Percentiles rank a stretch among this genome's conserved stretches.
phyloP scores from a whole-genome alignment of 306 rosid genomes.

The Vachellia pachyceras region DNA sequence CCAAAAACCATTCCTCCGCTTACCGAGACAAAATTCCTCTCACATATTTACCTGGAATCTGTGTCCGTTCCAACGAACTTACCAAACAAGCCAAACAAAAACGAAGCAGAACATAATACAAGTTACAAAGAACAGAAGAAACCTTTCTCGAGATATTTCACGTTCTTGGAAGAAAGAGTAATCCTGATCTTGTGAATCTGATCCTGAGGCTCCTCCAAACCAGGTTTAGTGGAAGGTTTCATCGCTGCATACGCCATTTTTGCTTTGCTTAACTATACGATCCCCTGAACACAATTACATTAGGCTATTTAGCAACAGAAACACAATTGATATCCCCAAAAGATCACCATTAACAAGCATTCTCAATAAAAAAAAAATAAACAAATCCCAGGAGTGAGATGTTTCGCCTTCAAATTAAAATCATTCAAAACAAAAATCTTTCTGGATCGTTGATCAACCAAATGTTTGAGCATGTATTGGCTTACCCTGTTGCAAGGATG shows the following conservation, averaged over 20 bases:
- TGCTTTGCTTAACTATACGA: background rate
- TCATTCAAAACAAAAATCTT: background rate
- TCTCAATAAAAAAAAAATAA: background rate
- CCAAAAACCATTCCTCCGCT: too few species aligned
- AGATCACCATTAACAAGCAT: background rate
- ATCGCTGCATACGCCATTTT: constrained; percentile 74
- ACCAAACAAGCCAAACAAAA: too few species aligned
- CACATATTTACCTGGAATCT: too few species aligned
- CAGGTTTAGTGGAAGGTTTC: constrained; percentile 70
- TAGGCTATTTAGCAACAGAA: background rate
- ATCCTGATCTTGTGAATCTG: constrained; percentile 93
- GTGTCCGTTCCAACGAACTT: too few species aligned
- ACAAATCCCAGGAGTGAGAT: background rate
- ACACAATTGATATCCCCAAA: too few species aligned
- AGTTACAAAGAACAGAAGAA: background rate
- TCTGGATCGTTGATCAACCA: background rate
- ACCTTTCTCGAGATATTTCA: constrained; percentile 88
- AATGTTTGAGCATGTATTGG: too few species aligned
- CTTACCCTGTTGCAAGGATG: background rate
- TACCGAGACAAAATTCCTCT: too few species aligned
- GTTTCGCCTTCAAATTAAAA: background rate
- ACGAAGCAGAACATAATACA: too few species aligned
- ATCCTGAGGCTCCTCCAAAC: constrained; percentile 73
- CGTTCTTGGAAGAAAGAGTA: constrained; percentile 87
- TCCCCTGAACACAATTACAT: constrained; percentile 5